These are phyloP conservation scores for Sclerotinia trifoliorum DNA, from an alignment of 2,329 filamentous ascomycete genomes.

Conservation along the genomic window DNA sequence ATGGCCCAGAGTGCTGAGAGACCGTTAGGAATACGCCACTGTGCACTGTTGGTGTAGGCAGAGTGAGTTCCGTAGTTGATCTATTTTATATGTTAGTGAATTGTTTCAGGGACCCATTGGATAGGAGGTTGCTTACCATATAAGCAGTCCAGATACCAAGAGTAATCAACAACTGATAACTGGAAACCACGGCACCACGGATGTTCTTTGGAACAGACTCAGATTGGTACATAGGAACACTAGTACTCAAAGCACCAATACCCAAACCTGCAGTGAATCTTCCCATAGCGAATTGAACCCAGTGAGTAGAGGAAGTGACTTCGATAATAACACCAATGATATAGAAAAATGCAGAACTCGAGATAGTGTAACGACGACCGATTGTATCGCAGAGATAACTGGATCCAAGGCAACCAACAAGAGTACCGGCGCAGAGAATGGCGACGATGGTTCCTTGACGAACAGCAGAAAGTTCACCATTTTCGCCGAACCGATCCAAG, in stretches of 20 bases:
- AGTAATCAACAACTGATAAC: conserved; percentile 69
- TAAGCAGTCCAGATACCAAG: conserved; percentile 62
- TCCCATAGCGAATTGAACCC: conserved; percentile 65
- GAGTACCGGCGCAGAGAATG: conserved; percentile 59
- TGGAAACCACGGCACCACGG: conserved; percentile 61
- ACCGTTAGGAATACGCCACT: conserved; percentile 63
- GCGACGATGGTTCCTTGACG: conserved; percentile 62
- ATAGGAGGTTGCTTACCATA: conserved; percentile 43
- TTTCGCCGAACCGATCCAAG: conserved; percentile 52
- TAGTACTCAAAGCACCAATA: conserved; percentile 62
- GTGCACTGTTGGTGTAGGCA: conserved; percentile 45
- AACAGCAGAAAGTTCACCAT: conserved; percentile 52
- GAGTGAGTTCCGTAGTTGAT: conserved; percentile 61
- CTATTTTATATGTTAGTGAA: conserved; percentile 42
- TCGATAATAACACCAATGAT: conserved; percentile 64
- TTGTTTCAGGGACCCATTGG: background rate
- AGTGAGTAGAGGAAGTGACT: conserved; percentile 54
- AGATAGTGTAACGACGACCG: conserved; percentile 61
- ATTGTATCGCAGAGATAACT: conserved; percentile 61
- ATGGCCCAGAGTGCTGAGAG: conserved; percentile 57
- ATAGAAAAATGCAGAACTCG: conserved; percentile 57
- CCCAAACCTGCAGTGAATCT: conserved; percentile 65
- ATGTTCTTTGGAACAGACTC: conserved; percentile 65
- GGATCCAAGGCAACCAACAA: conserved; percentile 57
- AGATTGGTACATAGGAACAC: conserved; percentile 67